These are phyloP conservation scores for Psidium friedrichsthalianum DNA, from an alignment of 345 rosid genomes.

Conservation along the genomic window DNA sequence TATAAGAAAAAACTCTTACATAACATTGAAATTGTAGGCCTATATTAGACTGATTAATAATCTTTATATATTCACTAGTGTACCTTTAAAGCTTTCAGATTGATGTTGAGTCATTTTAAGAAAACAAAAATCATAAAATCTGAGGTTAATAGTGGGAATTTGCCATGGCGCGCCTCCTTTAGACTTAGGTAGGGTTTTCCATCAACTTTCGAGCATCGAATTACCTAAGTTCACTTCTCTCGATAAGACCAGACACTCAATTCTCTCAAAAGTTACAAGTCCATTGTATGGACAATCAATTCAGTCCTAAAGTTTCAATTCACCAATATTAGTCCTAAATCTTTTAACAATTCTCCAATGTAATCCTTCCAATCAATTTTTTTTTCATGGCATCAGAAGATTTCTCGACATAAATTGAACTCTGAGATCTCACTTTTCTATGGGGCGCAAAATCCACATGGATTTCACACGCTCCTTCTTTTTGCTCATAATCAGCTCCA, in stretches of 20 bases:
- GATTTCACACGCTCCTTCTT: not conserved
- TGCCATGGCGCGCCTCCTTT: not conserved
- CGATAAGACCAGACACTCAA: not conserved
- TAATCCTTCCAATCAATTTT: not conserved
- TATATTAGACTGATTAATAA: too few relatives aligned
- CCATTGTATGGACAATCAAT: accelerated
- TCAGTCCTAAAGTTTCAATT: accelerated
- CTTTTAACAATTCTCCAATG: accelerated
- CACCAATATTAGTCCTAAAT: accelerated
- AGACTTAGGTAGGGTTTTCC: not conserved
- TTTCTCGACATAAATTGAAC: too few relatives aligned
- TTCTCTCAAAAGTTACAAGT: accelerated
- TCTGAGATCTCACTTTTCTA: not conserved
- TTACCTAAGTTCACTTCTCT: not conserved
- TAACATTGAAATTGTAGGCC: too few relatives aligned
- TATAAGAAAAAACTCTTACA: too few relatives aligned
- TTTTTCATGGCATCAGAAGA: not conserved
- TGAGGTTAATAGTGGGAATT: not conserved
- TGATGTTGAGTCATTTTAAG: not conserved
- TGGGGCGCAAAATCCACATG: not conserved
- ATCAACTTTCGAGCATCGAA: not conserved
- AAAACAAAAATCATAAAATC: too few relatives aligned
- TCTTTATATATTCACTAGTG: not conserved
- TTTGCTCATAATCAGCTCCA: not conserved
- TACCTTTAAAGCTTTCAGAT: not conserved